These are phyloP conservation scores for Cystobasidiaceae sp. DNA, from an alignment of 1,284 basidiomycete genomes.

Conservation along the genomic window DNA sequence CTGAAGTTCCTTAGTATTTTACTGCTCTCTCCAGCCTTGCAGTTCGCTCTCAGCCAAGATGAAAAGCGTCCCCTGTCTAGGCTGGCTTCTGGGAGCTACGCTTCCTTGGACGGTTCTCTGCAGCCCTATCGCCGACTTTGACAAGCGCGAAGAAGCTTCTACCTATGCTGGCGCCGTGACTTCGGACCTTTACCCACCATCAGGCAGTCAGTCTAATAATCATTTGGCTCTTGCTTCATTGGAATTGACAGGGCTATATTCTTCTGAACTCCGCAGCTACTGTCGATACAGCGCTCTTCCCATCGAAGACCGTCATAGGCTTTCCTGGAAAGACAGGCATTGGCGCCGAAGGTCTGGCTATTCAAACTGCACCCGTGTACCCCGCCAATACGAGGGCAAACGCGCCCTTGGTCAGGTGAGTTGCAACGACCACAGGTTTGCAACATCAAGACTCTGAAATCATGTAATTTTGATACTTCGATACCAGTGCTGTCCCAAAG, in stretches of 20 bases:
- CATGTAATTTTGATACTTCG: too few species aligned
- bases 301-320: slow-evolving; percentile 51
- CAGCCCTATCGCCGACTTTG: background rate
- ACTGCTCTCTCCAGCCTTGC: too few species aligned
- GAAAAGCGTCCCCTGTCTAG: too few species aligned
- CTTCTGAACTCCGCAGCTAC: background rate
- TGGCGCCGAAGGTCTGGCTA: slow-evolving; percentile 54
- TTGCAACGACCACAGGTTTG: too few species aligned
- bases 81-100: too few species aligned
- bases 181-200: slow-evolving; percentile 27
- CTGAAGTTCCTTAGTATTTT: too few species aligned
- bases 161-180: slow-evolving; percentile 8
- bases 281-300: slow-evolving; percentile 45
- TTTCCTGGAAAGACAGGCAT: slow-evolving; percentile 53
- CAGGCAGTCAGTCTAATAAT: background rate
- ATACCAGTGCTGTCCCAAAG: too few species aligned
- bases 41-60: too few species aligned
- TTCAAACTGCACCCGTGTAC: slow-evolving; percentile 51
- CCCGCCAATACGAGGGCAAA: slow-evolving; percentile 47
- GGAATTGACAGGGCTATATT: background rate
- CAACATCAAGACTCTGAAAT: too few species aligned
- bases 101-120: too few species aligned
- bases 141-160: background rate
- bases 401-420: slow-evolving; percentile 46
- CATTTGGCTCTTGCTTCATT: slow-evolving; percentile 10